Evolutionary conservation across 495 filamentous ascomycete species (phyloP).

Genomic region (Penicillium desertorum): DNA sequence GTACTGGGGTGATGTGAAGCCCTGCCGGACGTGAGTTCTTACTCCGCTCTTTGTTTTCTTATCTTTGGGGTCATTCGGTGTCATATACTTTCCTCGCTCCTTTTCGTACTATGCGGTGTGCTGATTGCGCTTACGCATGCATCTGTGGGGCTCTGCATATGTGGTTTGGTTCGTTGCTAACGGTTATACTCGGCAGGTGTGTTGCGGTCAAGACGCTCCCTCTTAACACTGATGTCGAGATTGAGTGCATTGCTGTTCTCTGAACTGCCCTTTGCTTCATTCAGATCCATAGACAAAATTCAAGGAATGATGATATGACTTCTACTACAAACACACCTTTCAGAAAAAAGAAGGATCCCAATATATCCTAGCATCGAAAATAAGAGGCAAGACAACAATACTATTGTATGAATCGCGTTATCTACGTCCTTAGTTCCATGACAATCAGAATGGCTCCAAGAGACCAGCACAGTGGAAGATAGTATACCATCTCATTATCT

Average conservation of each 20-base stretch:
- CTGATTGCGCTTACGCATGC: neutral
- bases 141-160: neutral
- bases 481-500: no score
- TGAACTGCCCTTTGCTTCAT: slow-evolving; percentile 6
- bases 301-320: neutral
- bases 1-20: slow-evolving; percentile 59
- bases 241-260: slow-evolving; percentile 64
- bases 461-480: no score
- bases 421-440: no score
- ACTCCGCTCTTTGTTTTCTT: slow-evolving; percentile 1
- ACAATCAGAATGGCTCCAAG: no score
- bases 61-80: neutral
- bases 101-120: neutral
- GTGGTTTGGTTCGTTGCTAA: slow-evolving; percentile 6
- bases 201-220: slow-evolving; percentile 67
- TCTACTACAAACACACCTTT: neutral
- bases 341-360: no score
- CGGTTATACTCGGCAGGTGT: slow-evolving; percentile 37
- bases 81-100: neutral
- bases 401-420: no score
- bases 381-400: no score
- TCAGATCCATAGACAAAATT: neutral
- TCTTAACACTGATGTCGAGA: slow-evolving; percentile 67
- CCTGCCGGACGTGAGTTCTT: slow-evolving; percentile 50
- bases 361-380: no score